A percentile compares a stretch with the other conserved stretches of the same genome.
Evolutionary conservation across 1,284 basidiomycete genomes (phyloP).

Genomic region (Ustanciosporium gigantosporum): DNA sequence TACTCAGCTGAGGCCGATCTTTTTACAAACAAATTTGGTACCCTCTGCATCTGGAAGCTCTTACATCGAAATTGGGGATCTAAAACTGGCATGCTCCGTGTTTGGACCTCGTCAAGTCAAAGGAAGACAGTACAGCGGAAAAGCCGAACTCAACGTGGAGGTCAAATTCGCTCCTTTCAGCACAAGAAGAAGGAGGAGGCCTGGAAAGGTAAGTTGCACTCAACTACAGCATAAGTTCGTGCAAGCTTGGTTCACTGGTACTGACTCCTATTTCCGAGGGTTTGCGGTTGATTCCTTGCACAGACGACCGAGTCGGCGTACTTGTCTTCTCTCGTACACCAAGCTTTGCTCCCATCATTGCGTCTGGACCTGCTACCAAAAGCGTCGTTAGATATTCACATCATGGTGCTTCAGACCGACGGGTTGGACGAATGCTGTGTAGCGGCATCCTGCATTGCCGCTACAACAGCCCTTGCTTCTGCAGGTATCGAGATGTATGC

Average conservation of each 20-base stretch:
- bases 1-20: slow-evolving; percentile 64
- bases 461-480: slow-evolving; percentile 83
- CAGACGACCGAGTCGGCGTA: slow-evolving; percentile 92
- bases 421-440: slow-evolving; percentile 68
- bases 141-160: slow-evolving; percentile 87
- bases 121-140: slow-evolving; percentile 75
- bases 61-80: slow-evolving; percentile 84
- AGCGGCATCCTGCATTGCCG: slow-evolving; percentile 73
- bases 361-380: slow-evolving; percentile 89
- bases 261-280: too few relatives aligned
- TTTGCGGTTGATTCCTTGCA: not conserved
- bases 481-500: slow-evolving; percentile 86
- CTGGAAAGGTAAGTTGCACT: slow-evolving; percentile 75
- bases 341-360: slow-evolving; percentile 82
- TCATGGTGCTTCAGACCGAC: slow-evolving; percentile 88
- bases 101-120: slow-evolving; percentile 90
- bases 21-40: slow-evolving; percentile 80
- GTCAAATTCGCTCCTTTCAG: slow-evolving; percentile 96
- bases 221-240: too few relatives aligned
- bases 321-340: slow-evolving; percentile 78
- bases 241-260: too few relatives aligned
- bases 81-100: slow-evolving; percentile 94
- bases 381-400: slow-evolving; percentile 85
- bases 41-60: slow-evolving; percentile 91
- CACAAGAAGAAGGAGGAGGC: slow-evolving; percentile 73